A percentile compares a stretch with the other conserved stretches of the same genome.
Conservation (phyloP, 768 basidiomycete species). For the Lactarius deliciosus region DNA sequence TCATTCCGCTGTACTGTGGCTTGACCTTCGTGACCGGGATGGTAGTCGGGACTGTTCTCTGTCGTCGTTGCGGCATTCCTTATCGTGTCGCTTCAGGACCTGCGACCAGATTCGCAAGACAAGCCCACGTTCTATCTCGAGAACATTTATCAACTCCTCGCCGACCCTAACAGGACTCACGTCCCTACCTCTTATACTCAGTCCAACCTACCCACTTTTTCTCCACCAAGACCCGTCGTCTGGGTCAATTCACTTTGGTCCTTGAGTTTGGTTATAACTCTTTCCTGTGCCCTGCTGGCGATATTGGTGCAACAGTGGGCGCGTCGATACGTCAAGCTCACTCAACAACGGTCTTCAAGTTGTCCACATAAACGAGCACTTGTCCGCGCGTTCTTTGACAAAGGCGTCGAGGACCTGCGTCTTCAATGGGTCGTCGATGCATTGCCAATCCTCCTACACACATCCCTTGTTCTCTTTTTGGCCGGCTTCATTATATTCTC, state of each 20-base stretch:
- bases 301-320: background rate
- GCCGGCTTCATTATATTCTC: constrained; percentile 11
- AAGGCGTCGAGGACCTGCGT: constrained; percentile 3
- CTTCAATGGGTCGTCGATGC: background rate
- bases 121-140: background rate
- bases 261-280: background rate
- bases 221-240: background rate
- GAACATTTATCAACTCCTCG: background rate
- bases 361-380: background rate
- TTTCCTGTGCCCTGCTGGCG: background rate
- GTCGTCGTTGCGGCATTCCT: background rate
- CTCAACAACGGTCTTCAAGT: background rate
- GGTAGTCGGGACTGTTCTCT: background rate
- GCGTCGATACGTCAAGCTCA: background rate
- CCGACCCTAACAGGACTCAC: background rate
- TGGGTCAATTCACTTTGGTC: background rate
- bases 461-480: constrained; percentile 21
- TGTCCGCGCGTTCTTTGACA: background rate
- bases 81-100: background rate
- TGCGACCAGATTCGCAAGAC: background rate
- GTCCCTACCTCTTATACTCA: background rate
- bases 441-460: constrained; percentile 12
- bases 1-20: background rate
- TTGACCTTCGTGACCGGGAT: background rate
- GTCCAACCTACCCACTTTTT: background rate